Conservation (phyloP, 1,284 basidiomycete genomes). For the Sutorius eximius region DNA sequence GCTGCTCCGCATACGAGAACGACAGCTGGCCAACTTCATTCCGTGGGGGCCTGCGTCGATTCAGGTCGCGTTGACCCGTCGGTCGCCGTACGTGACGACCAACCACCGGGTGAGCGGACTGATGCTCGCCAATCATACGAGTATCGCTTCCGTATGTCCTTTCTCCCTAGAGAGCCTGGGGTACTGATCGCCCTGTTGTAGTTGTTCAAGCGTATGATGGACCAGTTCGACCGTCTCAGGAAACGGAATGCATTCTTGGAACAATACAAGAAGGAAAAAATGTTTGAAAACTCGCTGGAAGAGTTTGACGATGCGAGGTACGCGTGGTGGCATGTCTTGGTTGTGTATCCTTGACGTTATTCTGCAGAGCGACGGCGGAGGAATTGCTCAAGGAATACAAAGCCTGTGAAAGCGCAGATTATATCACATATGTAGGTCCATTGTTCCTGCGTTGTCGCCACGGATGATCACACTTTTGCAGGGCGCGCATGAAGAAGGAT, state of each 20-base stretch:
- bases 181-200: slow-evolving; percentile 32
- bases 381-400: slow-evolving; percentile 90
- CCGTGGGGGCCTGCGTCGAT: slow-evolving; percentile 99
- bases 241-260: slow-evolving; percentile 96
- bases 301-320: slow-evolving; percentile 95
- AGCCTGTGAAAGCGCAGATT: slow-evolving; percentile 89
- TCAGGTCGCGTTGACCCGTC: slow-evolving; percentile 93
- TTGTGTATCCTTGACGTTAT: neutral
- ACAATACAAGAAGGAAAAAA: slow-evolving; percentile 95
- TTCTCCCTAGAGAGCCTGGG: neutral
- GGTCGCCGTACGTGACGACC: slow-evolving; percentile 85
- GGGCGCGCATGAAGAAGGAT: slow-evolving; percentile 30
- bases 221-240: slow-evolving; percentile 89
- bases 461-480: slow-evolving; percentile 6
- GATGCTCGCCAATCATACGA: slow-evolving; percentile 99
- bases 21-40: slow-evolving; percentile 96
- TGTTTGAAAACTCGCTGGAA: slow-evolving; percentile 88
- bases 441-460: neutral
- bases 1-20: slow-evolving; percentile 91
- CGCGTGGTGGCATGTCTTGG: slow-evolving; percentile 12
- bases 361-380: slow-evolving; percentile 73
- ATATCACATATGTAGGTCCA: slow-evolving; percentile 72
- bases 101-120: slow-evolving; percentile 94
- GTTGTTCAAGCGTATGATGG: slow-evolving; percentile 95
- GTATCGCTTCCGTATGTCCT: slow-evolving; percentile 81